Base-by-base conservation (phyloP, 73 alveolate species). In the Tetrahymena thermophila region DNA sequence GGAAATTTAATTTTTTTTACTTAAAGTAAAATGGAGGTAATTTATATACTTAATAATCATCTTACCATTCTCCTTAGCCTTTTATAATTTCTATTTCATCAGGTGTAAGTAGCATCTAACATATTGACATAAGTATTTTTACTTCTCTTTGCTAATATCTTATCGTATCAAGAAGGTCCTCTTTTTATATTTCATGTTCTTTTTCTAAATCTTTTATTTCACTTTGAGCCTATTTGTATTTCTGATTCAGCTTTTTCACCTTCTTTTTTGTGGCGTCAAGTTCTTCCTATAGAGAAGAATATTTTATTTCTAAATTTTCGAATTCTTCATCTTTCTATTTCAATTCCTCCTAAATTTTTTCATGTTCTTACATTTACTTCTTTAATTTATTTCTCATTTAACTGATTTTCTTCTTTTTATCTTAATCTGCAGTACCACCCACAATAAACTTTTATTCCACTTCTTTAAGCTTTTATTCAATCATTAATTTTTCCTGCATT, bases 351-450 rank as follows among this genome's bases (percentile, higher is more conserved):
- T 96, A 93, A 44, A 97, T 43, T 35, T 97, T 50, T 85, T 97
- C 97, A 89, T 98, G 96, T 58, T 98, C 97, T 89, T 94, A 89
- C 95, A 85, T 96, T 94, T 98, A 94, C 71, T 96, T 95, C 93
- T 96, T 97, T n/a, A 98, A 93, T 85, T 96, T 96, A 89, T 96
- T 95, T 50, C 97, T 84, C 43, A 93, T 93, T 85, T 97, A 96
- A 31, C 98, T 55, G 35, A 97, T 94, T 84, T 96, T 97, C 56
- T 96, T 97, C 71, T 97, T 97, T 43, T 97, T 96, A 85, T 98
- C 98, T 89, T 98, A 97, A 35, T 96, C 96, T 34, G 96, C 97
- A 25, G 94, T 94, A 50, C 98, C 98, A 21, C 99, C 99, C 16
- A 85, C 55, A 1, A 97, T 97, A 85, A 98, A 96, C 93, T 96